Conservation (phyloP, 1,284 basidiomycete species). For the Porodaedalea pini region DNA sequence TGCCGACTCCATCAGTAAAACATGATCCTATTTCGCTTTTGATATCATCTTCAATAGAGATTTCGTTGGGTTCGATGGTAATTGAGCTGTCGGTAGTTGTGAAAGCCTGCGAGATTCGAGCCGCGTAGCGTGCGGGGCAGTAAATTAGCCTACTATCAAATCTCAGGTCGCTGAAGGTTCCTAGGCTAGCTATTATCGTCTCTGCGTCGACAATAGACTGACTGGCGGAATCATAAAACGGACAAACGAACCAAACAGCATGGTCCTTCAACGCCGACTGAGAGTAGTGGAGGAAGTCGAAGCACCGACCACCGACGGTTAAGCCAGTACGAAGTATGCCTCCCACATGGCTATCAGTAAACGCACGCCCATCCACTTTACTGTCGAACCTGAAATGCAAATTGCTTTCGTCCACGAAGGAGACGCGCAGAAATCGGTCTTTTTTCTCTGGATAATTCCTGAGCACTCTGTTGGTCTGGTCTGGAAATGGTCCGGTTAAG, state of each 20-base stretch:
- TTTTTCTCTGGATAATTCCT: slow-evolving; percentile 47
- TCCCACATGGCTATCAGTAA: slow-evolving; percentile 44
- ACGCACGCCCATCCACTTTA: slow-evolving; percentile 45
- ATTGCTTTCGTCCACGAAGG: slow-evolving; percentile 55
- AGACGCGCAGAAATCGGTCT: slow-evolving; percentile 60
- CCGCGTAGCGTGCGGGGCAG: slow-evolving; percentile 68
- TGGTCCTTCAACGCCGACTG: slow-evolving; percentile 49
- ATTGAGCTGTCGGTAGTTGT: slow-evolving; percentile 65
- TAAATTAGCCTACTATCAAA: slow-evolving; percentile 46
- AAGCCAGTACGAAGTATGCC: slow-evolving; percentile 43
- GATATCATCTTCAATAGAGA: slow-evolving; percentile 46
- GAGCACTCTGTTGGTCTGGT: slow-evolving; percentile 65
- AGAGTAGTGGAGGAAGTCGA: slow-evolving; percentile 45
- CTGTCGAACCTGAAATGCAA: slow-evolving; percentile 48
- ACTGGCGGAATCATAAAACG: slow-evolving; percentile 37
- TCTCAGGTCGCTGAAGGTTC: slow-evolving; percentile 44
- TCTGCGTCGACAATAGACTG: slow-evolving; percentile 37
- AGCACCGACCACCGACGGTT: slow-evolving; percentile 31
- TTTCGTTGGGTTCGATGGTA: slow-evolving; percentile 49
- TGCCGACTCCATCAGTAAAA: slow-evolving; percentile 72
- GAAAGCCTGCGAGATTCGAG: slow-evolving; percentile 68
- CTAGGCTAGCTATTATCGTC: slow-evolving; percentile 50
- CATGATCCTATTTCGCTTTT: slow-evolving; percentile 32
- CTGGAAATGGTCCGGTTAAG: slow-evolving; percentile 59
- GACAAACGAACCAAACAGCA: slow-evolving; percentile 56